phyloP scores from a whole-genome alignment of 192 early-diverging fungal species.

The Umbelopsis vinacea region DNA sequence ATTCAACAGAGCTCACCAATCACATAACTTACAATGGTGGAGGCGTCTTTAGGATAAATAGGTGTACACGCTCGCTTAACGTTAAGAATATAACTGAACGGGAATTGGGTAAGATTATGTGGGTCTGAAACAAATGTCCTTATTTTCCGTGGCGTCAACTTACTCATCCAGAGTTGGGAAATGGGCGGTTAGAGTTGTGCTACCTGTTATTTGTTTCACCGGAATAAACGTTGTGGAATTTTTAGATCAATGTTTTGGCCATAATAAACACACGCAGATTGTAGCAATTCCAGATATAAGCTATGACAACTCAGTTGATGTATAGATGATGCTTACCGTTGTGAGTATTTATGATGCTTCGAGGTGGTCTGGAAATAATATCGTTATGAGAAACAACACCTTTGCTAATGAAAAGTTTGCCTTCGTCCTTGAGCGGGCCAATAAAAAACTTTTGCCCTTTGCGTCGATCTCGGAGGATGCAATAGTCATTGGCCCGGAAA shows the following conservation, averaged over 20 bases:
- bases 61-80: slow-evolving; percentile 46
- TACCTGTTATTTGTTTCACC: not conserved
- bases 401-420: slow-evolving; percentile 22
- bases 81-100: slow-evolving; percentile 32
- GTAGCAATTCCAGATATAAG: not conserved
- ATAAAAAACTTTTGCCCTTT: slow-evolving; percentile 41
- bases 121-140: not conserved
- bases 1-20: not conserved
- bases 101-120: not conserved
- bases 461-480: slow-evolving; percentile 35
- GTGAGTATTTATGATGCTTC: slow-evolving; percentile 33
- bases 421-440: slow-evolving; percentile 39
- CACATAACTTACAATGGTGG: slow-evolving; percentile 40
- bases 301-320: too few relatives aligned
- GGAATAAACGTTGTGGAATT: not conserved
- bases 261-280: not conserved
- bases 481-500: slow-evolving; percentile 36
- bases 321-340: slow-evolving; percentile 28
- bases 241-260: not conserved
- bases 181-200: slow-evolving; percentile 39
- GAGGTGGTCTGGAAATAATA: slow-evolving; percentile 34
- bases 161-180: slow-evolving; percentile 51
- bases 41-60: slow-evolving; percentile 73
- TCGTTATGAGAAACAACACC: slow-evolving; percentile 33
- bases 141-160: not conserved